These are phyloP conservation scores for Leishmania braziliensis DNA, from an alignment of 208 protist genomes.

Conservation along the genomic window DNA sequence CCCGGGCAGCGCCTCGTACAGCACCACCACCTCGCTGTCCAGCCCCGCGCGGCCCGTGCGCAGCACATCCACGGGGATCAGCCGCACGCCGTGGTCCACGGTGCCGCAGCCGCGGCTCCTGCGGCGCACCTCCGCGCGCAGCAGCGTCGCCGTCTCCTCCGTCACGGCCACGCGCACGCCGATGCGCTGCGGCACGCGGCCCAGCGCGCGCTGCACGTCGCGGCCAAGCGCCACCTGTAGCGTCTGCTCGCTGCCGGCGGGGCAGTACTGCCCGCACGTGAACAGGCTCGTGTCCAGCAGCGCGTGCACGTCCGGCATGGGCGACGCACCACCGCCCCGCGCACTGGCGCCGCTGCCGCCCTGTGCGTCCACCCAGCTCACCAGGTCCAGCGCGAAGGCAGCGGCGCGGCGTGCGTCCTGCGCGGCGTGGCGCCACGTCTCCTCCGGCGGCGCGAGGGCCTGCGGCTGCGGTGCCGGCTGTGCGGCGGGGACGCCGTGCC, in stretches of 20 bases:
- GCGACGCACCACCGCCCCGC: neutral
- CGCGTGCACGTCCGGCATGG: constrained; percentile 13
- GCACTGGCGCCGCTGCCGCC: neutral
- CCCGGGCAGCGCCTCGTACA: constrained; percentile 35
- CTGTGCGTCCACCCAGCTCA: neutral
- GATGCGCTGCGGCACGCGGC: constrained; percentile 25
- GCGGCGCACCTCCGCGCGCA: constrained; percentile 15
- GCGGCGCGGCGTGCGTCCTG: constrained; percentile 22
- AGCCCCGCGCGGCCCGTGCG: constrained; percentile 9
- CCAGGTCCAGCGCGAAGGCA: constrained; percentile 13
- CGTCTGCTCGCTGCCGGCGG: constrained; percentile 16
- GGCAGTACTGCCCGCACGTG: constrained; percentile 20
- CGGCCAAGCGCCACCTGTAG: constrained; percentile 32
- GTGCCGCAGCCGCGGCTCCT: constrained; percentile 10
- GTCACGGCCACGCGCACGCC: constrained; percentile 37
- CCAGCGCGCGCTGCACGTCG: constrained; percentile 32
- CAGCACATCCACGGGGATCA: constrained; percentile 37
- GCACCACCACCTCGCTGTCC: constrained; percentile 24
- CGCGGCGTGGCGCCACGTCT: constrained; percentile 1
- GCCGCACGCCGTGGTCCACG: constrained; percentile 35
- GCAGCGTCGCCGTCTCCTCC: constrained; percentile 44
- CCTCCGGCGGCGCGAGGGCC: neutral
- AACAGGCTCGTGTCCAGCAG: constrained; percentile 36
- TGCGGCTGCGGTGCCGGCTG: neutral
- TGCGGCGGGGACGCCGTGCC: neutral